phyloP scores from a whole-genome alignment of 768 basidiomycete genomes.

The Boletus coccyginus region DNA sequence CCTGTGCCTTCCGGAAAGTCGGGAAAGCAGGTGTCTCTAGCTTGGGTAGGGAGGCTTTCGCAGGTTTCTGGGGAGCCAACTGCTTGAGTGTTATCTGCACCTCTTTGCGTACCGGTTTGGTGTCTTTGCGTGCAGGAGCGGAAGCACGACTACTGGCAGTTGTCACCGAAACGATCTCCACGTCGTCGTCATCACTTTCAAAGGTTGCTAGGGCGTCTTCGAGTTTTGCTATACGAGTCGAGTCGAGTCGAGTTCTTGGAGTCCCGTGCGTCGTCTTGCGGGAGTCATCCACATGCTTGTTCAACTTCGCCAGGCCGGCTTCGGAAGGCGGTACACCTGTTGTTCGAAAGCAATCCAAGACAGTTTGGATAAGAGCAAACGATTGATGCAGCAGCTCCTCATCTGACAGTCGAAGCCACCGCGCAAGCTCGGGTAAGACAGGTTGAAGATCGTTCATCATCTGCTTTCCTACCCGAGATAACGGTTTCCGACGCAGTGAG shows the following conservation, averaged over 20 bases:
- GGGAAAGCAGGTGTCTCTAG: constrained; percentile 40
- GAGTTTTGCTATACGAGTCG: constrained; percentile 58
- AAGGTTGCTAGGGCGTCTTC: constrained; percentile 67
- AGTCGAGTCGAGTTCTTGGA: constrained; percentile 50
- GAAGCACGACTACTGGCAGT: constrained; percentile 13
- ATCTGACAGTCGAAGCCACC: constrained; percentile 93
- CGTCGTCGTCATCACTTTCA: constrained; percentile 58
- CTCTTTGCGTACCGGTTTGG: constrained; percentile 18
- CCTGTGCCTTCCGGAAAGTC: constrained; percentile 39
- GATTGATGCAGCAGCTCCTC: constrained; percentile 89
- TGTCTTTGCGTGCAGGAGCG: constrained; percentile 7
- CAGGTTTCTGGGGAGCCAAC: constrained; percentile 9
- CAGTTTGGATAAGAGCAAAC: constrained; percentile 74
- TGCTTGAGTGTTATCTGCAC: constrained; percentile 21
- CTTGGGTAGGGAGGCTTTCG: constrained; percentile 25
- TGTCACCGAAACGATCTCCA: constrained; percentile 50
- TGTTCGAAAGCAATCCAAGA: constrained; percentile 75
- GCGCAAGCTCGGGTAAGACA: constrained; percentile 73
- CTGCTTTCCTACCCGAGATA: constrained; percentile 60
- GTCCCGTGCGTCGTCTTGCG: constrained; percentile 45
- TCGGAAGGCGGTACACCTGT: constrained; percentile 54
- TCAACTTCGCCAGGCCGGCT: constrained; percentile 60
- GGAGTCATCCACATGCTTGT: constrained; percentile 60
- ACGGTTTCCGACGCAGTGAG: constrained; percentile 29
- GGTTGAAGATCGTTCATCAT: constrained; percentile 79